Evolutionary conservation across 768 basidiomycete species (phyloP).

Genomic region (Austroboletus festivus): DNA sequence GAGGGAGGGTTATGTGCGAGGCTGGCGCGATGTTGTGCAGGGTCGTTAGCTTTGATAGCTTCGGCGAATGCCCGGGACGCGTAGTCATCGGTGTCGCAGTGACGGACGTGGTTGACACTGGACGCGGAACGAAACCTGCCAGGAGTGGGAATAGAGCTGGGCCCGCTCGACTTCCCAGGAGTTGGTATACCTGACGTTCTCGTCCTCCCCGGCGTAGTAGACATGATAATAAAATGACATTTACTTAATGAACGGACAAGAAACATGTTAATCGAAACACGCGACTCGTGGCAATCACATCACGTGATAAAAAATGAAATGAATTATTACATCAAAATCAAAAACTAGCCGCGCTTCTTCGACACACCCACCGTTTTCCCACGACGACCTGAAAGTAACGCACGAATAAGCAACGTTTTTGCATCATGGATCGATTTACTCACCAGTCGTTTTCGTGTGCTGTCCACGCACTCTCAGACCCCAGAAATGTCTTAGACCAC

Average conservation of each 20-base stretch:
- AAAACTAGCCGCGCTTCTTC: constrained; percentile 69
- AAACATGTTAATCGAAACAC: background rate
- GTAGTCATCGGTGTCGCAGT: constrained; percentile 46
- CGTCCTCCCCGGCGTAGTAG: constrained; percentile 42
- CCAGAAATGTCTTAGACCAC: constrained; percentile 91
- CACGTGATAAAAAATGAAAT: constrained; percentile 18
- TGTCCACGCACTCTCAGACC: constrained; percentile 96
- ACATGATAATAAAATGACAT: constrained; percentile 36
- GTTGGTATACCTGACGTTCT: constrained; percentile 45
- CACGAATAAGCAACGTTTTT: background rate
- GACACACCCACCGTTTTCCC: constrained; percentile 97
- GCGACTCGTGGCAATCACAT: background rate
- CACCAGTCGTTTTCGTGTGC: constrained; percentile 98
- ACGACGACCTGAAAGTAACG: constrained; percentile 70
- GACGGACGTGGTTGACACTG: constrained; percentile 35
- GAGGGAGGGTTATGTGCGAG: constrained; percentile 38
- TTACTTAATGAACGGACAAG: too few species aligned
- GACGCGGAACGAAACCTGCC: constrained; percentile 70
- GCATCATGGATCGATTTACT: constrained; percentile 20
- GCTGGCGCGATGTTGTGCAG: constrained; percentile 60
- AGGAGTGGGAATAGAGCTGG: constrained; percentile 60
- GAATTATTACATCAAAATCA: constrained; percentile 9
- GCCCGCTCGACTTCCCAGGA: constrained; percentile 37
- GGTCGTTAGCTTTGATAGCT: constrained; percentile 79
- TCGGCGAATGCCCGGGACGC: constrained; percentile 74